phyloP scores from a whole-genome alignment of 306 rosid species.

The Spatholobus suberectus region DNA sequence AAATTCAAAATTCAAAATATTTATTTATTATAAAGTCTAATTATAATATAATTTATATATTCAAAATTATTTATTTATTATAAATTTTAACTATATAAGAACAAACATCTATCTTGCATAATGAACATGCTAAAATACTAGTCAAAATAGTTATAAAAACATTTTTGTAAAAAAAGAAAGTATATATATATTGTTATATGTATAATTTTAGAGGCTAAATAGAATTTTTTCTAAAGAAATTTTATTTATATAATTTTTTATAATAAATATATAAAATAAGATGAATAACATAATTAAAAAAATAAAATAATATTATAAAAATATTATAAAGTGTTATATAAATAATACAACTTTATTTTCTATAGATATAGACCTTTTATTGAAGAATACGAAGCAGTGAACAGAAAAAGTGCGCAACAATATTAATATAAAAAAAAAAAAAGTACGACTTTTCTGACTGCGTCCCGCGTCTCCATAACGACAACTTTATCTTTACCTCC shows the following conservation, averaged over 20 bases:
- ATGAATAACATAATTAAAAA: no score
- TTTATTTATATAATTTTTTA: background rate
- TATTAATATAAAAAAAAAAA: background rate
- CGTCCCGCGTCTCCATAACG: slow-evolving; percentile 26
- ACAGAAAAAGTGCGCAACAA: background rate
- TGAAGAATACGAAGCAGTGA: background rate
- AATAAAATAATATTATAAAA: no score
- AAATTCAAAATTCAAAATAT: no score
- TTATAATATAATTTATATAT: no score
- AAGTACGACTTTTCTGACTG: background rate
- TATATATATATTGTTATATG: no score
- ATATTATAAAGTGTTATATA: no score
- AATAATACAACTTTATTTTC: background rate
- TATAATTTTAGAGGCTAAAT: background rate
- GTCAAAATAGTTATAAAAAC: background rate
- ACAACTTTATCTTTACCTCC: slow-evolving; percentile 35
- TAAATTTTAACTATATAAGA: no score
- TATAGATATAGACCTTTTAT: background rate
- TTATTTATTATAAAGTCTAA: no score
- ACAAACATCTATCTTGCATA: no score
- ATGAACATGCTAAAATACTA: no score
- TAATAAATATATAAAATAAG: no score
- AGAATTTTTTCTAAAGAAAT: background rate
- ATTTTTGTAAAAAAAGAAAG: background rate
- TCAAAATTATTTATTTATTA: no score